Conservation (phyloP, 441 rosid species). For the Gossypium armourianum region DNA sequence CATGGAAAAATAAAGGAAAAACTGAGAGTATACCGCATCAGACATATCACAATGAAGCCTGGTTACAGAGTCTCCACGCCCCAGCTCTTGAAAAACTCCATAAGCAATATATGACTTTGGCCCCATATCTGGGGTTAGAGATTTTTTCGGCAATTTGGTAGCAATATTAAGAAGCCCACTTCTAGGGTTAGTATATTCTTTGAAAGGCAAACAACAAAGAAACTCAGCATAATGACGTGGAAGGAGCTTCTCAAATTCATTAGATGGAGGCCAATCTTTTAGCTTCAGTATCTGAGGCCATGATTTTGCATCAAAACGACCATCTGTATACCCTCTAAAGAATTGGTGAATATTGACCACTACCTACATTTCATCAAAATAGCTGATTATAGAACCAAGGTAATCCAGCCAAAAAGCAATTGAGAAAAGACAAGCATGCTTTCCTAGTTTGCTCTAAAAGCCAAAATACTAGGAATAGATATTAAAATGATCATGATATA, state of each 20-base stretch:
- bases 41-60: constrained; percentile 90
- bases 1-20: not conserved
- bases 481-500: not conserved
- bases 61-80: constrained; percentile 88
- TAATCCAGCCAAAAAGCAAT: not conserved
- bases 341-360: constrained; percentile 45
- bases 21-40: constrained; percentile 49
- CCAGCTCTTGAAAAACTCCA: constrained; percentile 59
- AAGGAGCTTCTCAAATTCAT: constrained; percentile 39
- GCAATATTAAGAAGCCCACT: constrained; percentile 57
- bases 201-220: constrained; percentile 60
- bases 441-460: not conserved
- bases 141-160: constrained; percentile 36
- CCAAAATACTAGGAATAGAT: not conserved
- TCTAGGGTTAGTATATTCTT: constrained; percentile 62
- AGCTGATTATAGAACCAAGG: not conserved
- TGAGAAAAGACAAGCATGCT: not conserved
- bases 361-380: constrained; percentile 29
- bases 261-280: constrained; percentile 85
- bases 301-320: constrained; percentile 17
- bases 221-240: constrained; percentile 74
- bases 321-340: constrained; percentile 42
- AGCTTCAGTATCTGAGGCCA: constrained; percentile 74
- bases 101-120: constrained; percentile 88
- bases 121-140: constrained; percentile 76